phyloP scores from a whole-genome alignment of 306 rosid species.

The Fragaria nilgerrensis region DNA sequence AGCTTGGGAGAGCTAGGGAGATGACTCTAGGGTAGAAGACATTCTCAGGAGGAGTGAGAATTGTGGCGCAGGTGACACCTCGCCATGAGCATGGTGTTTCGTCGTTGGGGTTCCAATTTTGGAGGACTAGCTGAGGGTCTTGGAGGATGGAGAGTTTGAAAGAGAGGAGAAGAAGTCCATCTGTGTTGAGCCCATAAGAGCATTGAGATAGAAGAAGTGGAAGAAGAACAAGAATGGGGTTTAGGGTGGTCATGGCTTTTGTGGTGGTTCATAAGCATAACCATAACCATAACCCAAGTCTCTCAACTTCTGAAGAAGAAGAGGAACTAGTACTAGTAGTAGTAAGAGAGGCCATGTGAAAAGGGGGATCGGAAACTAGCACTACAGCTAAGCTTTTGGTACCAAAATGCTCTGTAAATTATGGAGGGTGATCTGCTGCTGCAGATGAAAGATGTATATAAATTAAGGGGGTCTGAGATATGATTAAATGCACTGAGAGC shows the following conservation, averaged over 20 bases:
- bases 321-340: too few relatives aligned
- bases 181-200: constrained; percentile 43
- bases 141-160: constrained; percentile 53
- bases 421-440: background rate
- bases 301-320: constrained; percentile 15
- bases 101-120: constrained; percentile 56
- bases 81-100: constrained; percentile 76
- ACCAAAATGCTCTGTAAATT: constrained; percentile 37
- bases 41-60: background rate
- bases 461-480: constrained; percentile 12
- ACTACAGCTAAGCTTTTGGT: constrained; percentile 42
- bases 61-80: constrained; percentile 52
- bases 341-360: constrained; percentile 49
- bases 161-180: constrained; percentile 63
- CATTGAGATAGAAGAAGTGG: constrained; percentile 24
- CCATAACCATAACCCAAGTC: constrained; percentile 31
- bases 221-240: constrained; percentile 20
- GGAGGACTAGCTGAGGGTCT: constrained; percentile 51
- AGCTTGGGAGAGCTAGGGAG: constrained; percentile 48
- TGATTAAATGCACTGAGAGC: constrained; percentile 31
- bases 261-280: constrained; percentile 12
- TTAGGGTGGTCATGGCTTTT: constrained; percentile 41
- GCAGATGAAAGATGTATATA: background rate
- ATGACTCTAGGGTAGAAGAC: constrained; percentile 37
- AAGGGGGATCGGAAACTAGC: background rate